A percentile compares a stretch with the other conserved stretches of the same genome.
These are phyloP conservation scores for Colletotrichum sp. DNA, from an alignment of 2,329 filamentous ascomycete genomes.

Conservation along the genomic window DNA sequence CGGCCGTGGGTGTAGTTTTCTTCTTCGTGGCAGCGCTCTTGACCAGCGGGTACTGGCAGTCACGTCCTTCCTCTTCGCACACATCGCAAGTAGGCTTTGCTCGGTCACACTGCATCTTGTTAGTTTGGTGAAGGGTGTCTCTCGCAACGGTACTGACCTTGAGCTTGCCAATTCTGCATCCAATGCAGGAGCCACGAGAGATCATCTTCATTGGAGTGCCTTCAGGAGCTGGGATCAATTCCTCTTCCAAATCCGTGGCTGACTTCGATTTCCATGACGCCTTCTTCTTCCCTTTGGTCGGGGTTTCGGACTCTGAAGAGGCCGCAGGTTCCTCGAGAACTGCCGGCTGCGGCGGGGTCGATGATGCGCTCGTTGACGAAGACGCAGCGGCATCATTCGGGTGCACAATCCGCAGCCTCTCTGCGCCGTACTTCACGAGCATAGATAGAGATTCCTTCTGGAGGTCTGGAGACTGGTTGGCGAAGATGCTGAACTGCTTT, in stretches of 20 bases:
- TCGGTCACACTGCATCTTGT: constrained; percentile 41
- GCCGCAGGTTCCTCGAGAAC: constrained; percentile 8
- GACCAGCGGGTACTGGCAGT: constrained; percentile 44
- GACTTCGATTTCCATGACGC: constrained; percentile 13
- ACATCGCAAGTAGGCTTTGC: constrained; percentile 42
- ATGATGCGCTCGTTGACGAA: constrained; percentile 28
- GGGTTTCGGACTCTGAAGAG: constrained; percentile 11
- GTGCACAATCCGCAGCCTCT: constrained; percentile 61
- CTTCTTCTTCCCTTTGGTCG: constrained; percentile 16
- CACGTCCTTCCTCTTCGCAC: constrained; percentile 33
- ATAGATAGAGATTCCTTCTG: constrained; percentile 60
- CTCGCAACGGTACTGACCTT: constrained; percentile 35
- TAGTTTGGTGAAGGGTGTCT: neutral
- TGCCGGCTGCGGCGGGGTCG: constrained; percentile 23
- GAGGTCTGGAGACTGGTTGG: constrained; percentile 61
- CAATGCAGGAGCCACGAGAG: constrained; percentile 38
- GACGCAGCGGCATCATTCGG: constrained; percentile 39
- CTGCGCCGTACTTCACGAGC: constrained; percentile 61
- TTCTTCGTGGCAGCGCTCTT: constrained; percentile 18
- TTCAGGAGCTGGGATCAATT: neutral
- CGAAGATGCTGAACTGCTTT: constrained; percentile 64
- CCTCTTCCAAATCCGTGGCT: neutral
- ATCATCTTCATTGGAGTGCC: constrained; percentile 7
- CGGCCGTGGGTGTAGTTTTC: neutral
- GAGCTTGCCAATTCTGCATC: constrained; percentile 38